Conservation (phyloP, 768 basidiomycete species). For the Suillus hirtellus region DNA sequence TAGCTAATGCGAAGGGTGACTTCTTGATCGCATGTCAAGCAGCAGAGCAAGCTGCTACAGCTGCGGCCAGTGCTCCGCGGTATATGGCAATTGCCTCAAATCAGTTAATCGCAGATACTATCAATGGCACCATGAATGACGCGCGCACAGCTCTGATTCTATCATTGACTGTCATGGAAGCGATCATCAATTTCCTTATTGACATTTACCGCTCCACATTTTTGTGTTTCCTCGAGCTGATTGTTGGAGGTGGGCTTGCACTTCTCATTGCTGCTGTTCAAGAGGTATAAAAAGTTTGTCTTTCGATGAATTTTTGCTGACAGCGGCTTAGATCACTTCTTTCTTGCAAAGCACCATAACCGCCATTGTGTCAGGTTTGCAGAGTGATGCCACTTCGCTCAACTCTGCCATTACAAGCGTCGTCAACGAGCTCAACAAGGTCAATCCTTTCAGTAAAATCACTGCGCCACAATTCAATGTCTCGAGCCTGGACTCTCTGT, state of each 20-base stretch:
- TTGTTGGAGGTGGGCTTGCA: slow-evolving; percentile 77
- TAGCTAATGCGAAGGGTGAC: slow-evolving; percentile 68
- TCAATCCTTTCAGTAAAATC: slow-evolving; percentile 73
- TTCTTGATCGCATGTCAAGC: slow-evolving; percentile 85
- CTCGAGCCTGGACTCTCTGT: slow-evolving; percentile 70
- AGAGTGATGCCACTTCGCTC: slow-evolving; percentile 64
- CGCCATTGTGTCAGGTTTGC: slow-evolving; percentile 66
- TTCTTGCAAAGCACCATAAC: slow-evolving; percentile 61
- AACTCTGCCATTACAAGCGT: slow-evolving; percentile 68
- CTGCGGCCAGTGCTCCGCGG: slow-evolving; percentile 85
- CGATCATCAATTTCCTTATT: slow-evolving; percentile 87
- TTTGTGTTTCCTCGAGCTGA: slow-evolving; percentile 90
- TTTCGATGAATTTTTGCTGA: slow-evolving; percentile 12
- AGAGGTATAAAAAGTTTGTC: slow-evolving; percentile 53
- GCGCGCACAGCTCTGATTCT: slow-evolving; percentile 74
- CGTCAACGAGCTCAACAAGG: slow-evolving; percentile 69
- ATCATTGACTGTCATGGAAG: slow-evolving; percentile 82
- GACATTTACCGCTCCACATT: slow-evolving; percentile 92
- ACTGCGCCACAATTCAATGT: slow-evolving; percentile 70
- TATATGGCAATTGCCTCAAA: slow-evolving; percentile 86
- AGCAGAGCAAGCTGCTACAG: slow-evolving; percentile 78
- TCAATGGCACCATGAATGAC: slow-evolving; percentile 76
- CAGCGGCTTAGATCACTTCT: slow-evolving; percentile 59
- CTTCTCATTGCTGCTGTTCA: slow-evolving; percentile 82
- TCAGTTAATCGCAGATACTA: slow-evolving; percentile 70